phyloP scores from a whole-genome alignment of 345 rosid genomes.

The Lepidium didymum region DNA sequence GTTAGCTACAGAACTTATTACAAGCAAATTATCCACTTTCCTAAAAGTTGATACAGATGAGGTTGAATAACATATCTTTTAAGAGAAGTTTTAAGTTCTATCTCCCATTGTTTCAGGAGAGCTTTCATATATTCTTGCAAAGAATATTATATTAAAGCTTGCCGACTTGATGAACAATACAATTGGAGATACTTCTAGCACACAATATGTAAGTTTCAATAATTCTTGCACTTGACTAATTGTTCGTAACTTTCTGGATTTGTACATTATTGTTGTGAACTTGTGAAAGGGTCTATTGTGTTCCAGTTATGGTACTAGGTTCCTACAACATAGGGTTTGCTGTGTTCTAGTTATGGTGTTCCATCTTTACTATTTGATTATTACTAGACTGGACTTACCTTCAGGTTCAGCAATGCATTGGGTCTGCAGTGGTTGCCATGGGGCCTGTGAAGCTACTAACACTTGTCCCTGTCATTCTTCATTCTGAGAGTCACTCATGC shows the following conservation, averaged over 20 bases:
- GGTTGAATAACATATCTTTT: background rate
- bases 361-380: conserved; percentile 9
- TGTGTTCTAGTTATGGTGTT: background rate
- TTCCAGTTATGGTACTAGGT: background rate
- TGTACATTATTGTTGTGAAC: background rate
- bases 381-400: conserved; percentile 19
- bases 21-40: background rate
- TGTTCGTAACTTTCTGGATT: background rate
- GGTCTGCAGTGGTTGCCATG: conserved; percentile 76
- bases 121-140: conserved; percentile 49
- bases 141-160: conserved; percentile 52
- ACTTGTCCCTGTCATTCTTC: conserved; percentile 60
- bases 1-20: background rate
- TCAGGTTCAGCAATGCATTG: conserved; percentile 76
- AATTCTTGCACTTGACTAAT: background rate
- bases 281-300: background rate
- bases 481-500: conserved; percentile 44
- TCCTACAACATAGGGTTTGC: background rate
- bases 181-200: conserved; percentile 27
- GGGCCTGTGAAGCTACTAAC: conserved; percentile 69
- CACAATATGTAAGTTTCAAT: conserved; percentile 46
- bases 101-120: conserved; percentile 42
- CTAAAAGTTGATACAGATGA: background rate
- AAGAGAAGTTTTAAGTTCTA: background rate
- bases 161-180: conserved; percentile 48